These are phyloP conservation scores for Circinella umbellata DNA, from an alignment of 371 early-diverging fungal genomes.

Conservation along the genomic window DNA sequence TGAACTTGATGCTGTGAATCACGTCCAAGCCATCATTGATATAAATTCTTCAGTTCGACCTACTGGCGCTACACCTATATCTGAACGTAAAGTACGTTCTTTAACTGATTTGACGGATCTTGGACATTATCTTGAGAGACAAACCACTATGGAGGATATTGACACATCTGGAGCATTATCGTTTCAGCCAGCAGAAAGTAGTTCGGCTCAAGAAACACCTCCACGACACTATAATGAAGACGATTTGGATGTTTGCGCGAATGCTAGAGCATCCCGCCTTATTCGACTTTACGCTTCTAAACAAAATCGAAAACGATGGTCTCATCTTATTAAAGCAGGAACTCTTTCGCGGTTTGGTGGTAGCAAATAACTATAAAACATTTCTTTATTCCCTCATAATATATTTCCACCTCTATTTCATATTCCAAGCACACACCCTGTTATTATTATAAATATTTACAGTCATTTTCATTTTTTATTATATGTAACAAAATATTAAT, in stretches of 20 bases:
- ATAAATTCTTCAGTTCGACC: constrained; percentile 8
- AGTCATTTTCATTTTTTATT: not conserved
- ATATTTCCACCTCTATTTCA: too few species aligned
- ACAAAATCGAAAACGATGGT: constrained; percentile 27
- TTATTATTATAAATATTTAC: not conserved
- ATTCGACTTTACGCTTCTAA: constrained; percentile 24
- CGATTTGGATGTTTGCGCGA: constrained; percentile 21
- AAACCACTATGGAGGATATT: not conserved
- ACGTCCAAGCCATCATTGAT: constrained; percentile 12
- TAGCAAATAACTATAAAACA: not conserved
- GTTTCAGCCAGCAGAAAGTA: not conserved
- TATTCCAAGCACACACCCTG: too few species aligned
- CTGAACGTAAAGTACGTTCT: constrained; percentile 1
- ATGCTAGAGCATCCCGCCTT: constrained; percentile 19
- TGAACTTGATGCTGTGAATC: not conserved
- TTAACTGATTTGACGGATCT: constrained; percentile 4
- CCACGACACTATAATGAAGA: constrained; percentile 6
- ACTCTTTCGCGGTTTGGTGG: constrained; percentile 18
- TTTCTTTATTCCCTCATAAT: too few species aligned
- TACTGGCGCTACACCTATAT: not conserved
- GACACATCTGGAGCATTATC: not conserved
- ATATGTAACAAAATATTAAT: not conserved
- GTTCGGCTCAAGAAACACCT: not conserved
- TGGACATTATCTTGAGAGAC: constrained; percentile 4
- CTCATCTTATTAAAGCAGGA: constrained; percentile 21